Evolutionary conservation across 352 stramenopile genomes (phyloP), one percentile per base, ranked within the genome.

Genomic region (Elongisporangium undulatum): DNA sequence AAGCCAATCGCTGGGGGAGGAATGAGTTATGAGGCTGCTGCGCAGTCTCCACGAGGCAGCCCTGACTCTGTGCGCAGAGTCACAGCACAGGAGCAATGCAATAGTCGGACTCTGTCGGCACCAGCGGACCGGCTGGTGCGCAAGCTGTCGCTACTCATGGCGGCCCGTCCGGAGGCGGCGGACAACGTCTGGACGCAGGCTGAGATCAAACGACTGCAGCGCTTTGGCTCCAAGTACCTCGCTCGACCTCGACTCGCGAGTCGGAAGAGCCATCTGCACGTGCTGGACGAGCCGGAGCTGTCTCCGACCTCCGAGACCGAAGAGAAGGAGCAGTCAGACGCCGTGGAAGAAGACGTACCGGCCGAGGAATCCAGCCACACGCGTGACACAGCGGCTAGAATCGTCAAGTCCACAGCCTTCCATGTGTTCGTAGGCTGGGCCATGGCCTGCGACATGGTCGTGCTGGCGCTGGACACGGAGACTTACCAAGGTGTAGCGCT

Each of bases 401-500:
- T 70, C 10, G 74, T 90, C 39, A 88, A 90, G 63, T 61, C 67
- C 2, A 49, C 49, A 20, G 69, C 50, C 54, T 92, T 89, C 58
- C 80, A 80, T 12, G 56, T 56, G 7, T 29, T 71, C 15, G 53
- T 92, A 5, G 77, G 79, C 50, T 49, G 70, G 39, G 63, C 85
- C 22, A 71, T 90, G 24, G 49, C 87, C 16, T 48, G 65, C 3
- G 82, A 92, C 58, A 61, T 87, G 7, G 55, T 82, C 0, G 82
- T 84, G 17, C 61, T 92, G 39, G 82, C 76, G 10, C 51, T 90
- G 19, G 79, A 92, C 59, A 73, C 88, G 49, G 73, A 81, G 38
- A 76, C 75, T 24, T 56, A 68, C 41, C 73, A 62, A 0, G 56
- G 67, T 10, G 59, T 71, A 3, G 49, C 68, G 13, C 57, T 71